Evolutionary conservation across 2,329 filamentous ascomycete genomes (phyloP), one percentile per base, ranked within the genome.

Genomic region (Fusarium sp.): DNA sequence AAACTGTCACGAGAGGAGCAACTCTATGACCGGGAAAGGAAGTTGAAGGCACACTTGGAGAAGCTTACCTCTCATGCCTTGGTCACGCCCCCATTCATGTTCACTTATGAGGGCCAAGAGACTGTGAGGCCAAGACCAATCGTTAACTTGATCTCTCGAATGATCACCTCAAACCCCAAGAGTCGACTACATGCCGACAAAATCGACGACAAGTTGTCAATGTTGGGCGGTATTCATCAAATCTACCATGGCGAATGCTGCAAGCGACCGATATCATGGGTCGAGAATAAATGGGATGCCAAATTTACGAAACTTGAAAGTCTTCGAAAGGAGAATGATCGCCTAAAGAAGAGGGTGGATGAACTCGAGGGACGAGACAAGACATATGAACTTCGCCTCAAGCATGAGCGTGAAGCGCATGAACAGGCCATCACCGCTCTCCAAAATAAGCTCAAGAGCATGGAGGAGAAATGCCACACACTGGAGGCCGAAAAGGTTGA

Each of bases 181-280:
- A 73, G 71, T 18, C 81, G 85, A 5, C 79, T 81, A 0, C 71
- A 80, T 0, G 84, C 83, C 5, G 79, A 82, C 29, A 80, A 83
- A 50, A 80, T 85, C 18, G 83, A 85, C 57, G 79, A 81, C 6
- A 84, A 84, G 58, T 78, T 88, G 5, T 83, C 83, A 2, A 84
- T 83, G 72, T 80, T 88, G 0, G 86, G 86, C 5, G 86, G 86
- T 7, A 80, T 87, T 27, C 84, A 86, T 43, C 86, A 88, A 63
- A 82, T 86, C 6, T 87, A 87, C 69, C 86, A 87, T 70, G 81
- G 82, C 14, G 75, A 78, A 22, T 87, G 85, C 73, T 88, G 86
- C 76, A 86, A 84, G 73, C 81, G 83, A 11, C 81, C 81, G 0
- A 76, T 82, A 18, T 80, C 81, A 3, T 82, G 81, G 78, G 77